Conservation (phyloP, 139 green algal genomes). For the Coelastrella sp. region DNA sequence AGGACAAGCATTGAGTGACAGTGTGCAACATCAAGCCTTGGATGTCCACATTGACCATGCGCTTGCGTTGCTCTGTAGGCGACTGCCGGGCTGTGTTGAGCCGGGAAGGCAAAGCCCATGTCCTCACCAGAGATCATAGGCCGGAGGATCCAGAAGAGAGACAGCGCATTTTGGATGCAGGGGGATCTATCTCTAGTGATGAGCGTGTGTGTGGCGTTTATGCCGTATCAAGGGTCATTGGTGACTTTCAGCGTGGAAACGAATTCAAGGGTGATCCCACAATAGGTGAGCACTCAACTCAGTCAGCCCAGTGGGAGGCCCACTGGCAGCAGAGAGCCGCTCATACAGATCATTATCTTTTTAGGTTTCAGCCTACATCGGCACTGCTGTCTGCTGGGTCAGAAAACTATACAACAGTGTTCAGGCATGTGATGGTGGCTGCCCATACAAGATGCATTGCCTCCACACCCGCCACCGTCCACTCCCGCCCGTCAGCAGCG, state of each 20-base stretch:
- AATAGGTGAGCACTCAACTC: neutral
- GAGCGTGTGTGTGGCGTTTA: conserved; percentile 36
- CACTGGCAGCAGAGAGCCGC: neutral
- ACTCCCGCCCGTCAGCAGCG: too few species aligned
- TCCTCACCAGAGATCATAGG: conserved; percentile 84
- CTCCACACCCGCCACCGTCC: too few species aligned
- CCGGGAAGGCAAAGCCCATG: conserved; percentile 39
- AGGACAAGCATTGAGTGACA: neutral
- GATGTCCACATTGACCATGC: neutral
- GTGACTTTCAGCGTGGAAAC: conserved; percentile 1
- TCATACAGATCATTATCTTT: neutral
- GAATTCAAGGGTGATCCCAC: neutral
- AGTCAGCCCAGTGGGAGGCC: neutral
- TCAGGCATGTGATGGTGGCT: too few species aligned
- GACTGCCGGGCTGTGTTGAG: conserved; percentile 78
- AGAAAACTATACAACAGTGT: too few species aligned
- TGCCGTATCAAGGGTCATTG: conserved; percentile 20
- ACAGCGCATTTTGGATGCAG: conserved; percentile 64
- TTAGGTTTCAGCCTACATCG: neutral
- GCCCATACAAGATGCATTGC: too few species aligned
- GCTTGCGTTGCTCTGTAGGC: conserved; percentile 36
- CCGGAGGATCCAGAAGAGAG: conserved; percentile 62
- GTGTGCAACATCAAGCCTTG: too few species aligned
- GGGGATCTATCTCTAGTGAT: conserved; percentile 64
- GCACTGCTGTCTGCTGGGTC: too few species aligned